These are phyloP conservation scores for Castanospermum australe DNA, from an alignment of 306 rosid species.

Conservation along the genomic window DNA sequence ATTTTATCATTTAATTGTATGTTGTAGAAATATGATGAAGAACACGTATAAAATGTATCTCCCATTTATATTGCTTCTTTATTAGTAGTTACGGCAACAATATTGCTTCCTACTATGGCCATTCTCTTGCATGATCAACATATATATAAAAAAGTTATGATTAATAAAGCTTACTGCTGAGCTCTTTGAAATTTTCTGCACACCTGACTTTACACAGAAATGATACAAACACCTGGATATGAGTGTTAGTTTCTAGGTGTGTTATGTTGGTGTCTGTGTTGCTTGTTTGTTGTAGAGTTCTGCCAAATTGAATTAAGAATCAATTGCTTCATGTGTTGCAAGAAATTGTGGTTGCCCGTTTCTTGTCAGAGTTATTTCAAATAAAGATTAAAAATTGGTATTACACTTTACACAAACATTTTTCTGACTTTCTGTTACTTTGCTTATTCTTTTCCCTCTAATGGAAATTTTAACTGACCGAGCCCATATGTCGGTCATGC, in stretches of 20 bases:
- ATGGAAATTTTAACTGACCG: background rate
- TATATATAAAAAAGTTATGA: background rate
- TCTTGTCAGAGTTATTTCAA: background rate
- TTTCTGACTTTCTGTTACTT: background rate
- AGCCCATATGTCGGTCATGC: background rate
- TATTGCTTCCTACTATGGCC: background rate
- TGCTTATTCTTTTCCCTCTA: background rate
- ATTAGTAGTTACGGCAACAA: background rate
- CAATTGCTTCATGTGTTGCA: background rate
- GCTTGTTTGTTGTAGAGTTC: background rate
- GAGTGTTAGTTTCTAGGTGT: background rate
- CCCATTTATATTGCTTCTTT: background rate
- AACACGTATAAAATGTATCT: background rate
- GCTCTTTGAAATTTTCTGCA: background rate
- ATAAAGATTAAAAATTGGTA: background rate
- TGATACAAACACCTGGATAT: background rate
- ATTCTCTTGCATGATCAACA: background rate
- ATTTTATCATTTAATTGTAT: background rate
- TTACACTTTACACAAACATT: background rate
- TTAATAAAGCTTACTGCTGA: background rate
- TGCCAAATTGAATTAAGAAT: background rate
- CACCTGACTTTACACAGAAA: background rate
- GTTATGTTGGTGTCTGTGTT: background rate
- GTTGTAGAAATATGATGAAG: background rate
- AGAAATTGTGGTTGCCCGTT: background rate